These are phyloP conservation scores for Crithidia mellificae DNA, from an alignment of 208 protist genomes.

Conservation along the genomic window DNA sequence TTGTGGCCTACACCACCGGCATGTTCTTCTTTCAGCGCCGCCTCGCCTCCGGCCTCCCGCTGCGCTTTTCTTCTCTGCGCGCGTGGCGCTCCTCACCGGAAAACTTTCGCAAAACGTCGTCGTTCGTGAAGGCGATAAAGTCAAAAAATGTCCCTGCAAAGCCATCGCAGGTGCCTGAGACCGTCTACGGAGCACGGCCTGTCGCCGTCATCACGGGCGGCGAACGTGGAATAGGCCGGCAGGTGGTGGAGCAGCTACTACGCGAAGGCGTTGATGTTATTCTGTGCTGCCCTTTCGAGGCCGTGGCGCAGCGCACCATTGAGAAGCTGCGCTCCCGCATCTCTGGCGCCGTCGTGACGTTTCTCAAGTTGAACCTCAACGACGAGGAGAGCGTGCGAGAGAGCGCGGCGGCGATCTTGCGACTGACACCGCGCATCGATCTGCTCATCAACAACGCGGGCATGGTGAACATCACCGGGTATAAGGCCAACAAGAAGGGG, in stretches of 20 bases:
- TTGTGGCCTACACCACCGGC: conserved; percentile 21
- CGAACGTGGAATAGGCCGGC: conserved; percentile 46
- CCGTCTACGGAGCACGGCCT: conserved; percentile 14
- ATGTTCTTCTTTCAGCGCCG: conserved; percentile 53
- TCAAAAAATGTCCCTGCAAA: conserved; percentile 4
- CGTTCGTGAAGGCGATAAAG: conserved; percentile 22
- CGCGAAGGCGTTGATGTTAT: conserved; percentile 38
- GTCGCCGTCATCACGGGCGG: conserved; percentile 53
- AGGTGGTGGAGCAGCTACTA: conserved; percentile 43
- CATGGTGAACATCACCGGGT: conserved; percentile 23
- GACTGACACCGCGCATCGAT: conserved; percentile 43
- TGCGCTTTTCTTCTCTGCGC: conserved; percentile 36
- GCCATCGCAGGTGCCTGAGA: neutral
- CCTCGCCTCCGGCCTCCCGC: conserved; percentile 46
- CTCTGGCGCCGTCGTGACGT: conserved; percentile 7
- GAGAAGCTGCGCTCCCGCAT: conserved; percentile 6
- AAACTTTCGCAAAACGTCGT: conserved; percentile 49
- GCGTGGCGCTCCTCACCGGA: conserved; percentile 34
- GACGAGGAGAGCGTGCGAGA: conserved; percentile 42
- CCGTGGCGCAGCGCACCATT: conserved; percentile 35
- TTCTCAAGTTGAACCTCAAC: conserved; percentile 44
- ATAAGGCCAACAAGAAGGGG: conserved; percentile 35
- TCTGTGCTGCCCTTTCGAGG: conserved; percentile 51
- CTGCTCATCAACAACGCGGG: conserved; percentile 65
- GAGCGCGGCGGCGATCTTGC: conserved; percentile 30